Conservation (phyloP, 2,329 filamentous ascomycete species). For the Fusarium sp. region DNA sequence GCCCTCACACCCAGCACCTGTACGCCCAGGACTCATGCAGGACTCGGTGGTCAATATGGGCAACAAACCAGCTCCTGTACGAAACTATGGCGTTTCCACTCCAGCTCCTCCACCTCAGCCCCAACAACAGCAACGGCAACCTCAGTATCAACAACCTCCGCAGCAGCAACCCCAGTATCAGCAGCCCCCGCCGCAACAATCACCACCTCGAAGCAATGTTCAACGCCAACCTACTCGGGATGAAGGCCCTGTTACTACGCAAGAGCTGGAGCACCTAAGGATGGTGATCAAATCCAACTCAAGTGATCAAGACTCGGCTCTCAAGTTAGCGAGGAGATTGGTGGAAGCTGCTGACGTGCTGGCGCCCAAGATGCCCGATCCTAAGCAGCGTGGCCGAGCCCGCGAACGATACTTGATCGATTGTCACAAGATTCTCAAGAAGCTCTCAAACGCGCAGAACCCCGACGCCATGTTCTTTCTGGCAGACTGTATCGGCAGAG, state of each 20-base stretch:
- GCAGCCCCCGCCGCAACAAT: constrained; percentile 45
- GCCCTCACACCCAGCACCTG: constrained; percentile 71
- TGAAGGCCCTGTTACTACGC: constrained; percentile 74
- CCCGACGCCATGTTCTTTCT: constrained; percentile 93
- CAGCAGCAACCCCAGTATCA: constrained; percentile 47
- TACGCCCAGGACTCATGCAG: constrained; percentile 72
- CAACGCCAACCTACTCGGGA: constrained; percentile 44
- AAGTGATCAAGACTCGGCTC: constrained; percentile 75
- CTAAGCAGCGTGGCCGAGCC: constrained; percentile 78
- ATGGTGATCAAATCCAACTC: constrained; percentile 77
- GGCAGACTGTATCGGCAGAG: constrained; percentile 89
- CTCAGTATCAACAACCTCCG: constrained; percentile 42
- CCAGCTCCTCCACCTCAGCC: constrained; percentile 45
- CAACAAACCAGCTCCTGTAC: constrained; percentile 69
- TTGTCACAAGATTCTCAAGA: constrained; percentile 92
- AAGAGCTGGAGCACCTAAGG: constrained; percentile 82
- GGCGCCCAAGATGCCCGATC: constrained; percentile 72
- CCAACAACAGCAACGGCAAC: constrained; percentile 48
- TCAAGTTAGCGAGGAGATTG: constrained; percentile 83
- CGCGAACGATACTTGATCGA: constrained; percentile 88
- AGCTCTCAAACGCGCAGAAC: constrained; percentile 79
- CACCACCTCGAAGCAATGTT: constrained; percentile 41
- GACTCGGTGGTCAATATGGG: constrained; percentile 68
- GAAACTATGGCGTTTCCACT: constrained; percentile 65
- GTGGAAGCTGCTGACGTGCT: constrained; percentile 87